Evolutionary conservation across 1,139 yeast species (phyloP), one percentile per base, ranked within the genome.

Genomic region (Pichia sp.): DNA sequence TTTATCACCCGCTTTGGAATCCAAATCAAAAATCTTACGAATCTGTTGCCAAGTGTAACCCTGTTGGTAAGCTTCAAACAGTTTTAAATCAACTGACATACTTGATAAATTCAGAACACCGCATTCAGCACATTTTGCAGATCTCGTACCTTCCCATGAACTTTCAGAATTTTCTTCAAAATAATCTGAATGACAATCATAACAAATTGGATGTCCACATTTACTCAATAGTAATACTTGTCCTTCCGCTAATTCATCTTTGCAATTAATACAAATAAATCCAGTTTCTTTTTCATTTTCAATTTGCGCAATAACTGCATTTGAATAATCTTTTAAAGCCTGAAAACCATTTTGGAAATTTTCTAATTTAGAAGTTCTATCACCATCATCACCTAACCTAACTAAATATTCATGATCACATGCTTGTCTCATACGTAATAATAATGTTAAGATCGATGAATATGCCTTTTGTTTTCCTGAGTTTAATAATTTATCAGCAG

Each of bases 331-430:
- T 30, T 41, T 36, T 30, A 59, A 45, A 10, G 56, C 43, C n/a
- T 48, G 42, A 47, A 41, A 53, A n/a, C 53, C 52, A 24, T 51
- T 47, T 35, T 50, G 52, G 33, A 50, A 47, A 30, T 46, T 48
- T 2, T 50, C 49, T 28, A 49, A 45, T 42, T 45, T 51, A 9
- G 35, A 42, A 11, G 48, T 52, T 32, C 58, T 42, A 25, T 65
- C 65, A 16, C 57, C 58, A 28, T 64, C 60, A 30, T 70, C 65
- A 22, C 90, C 90, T 44, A 84, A 69, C 50, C 78, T 76, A 33
- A 87, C 92, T 47, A 92, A 68, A 55, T 76, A 81, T 36, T 82
- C 78, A 63, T 92, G 97, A 56, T 90, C 82, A 60, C 97, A 87
- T 2, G 96, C 94, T 64, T 92, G 97, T 50, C 98, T 73, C 55